A percentile compares a stretch with the other conserved stretches of the same genome.
Evolutionary conservation across 192 early-diverging fungal species (phyloP).

Genomic region (Phycomyces nitens): DNA sequence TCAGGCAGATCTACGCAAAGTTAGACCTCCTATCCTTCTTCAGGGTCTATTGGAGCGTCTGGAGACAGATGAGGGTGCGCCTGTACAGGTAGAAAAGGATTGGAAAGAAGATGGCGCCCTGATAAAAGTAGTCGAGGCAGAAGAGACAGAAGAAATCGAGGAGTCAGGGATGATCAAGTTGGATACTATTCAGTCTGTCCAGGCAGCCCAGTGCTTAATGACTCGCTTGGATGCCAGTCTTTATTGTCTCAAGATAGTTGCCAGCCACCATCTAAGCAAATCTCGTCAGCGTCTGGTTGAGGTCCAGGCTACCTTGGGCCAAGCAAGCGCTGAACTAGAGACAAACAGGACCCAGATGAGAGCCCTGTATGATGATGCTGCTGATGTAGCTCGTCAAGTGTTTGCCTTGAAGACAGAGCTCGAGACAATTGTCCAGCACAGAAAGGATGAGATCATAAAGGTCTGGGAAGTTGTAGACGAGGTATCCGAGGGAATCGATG

Average conservation of each 20-base stretch:
- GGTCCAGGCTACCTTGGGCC: conserved; percentile 34
- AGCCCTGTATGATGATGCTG: conserved; percentile 43
- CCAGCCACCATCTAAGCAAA: conserved; percentile 9
- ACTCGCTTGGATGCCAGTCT: conserved; percentile 23
- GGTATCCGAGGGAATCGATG: conserved; percentile 32
- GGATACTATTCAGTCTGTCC: not conserved
- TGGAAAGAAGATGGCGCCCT: conserved; percentile 30
- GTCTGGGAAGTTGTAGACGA: conserved; percentile 53
- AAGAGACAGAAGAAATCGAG: not conserved
- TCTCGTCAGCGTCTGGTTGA: conserved; percentile 29
- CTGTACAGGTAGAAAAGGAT: conserved; percentile 24
- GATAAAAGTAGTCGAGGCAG: conserved; percentile 11
- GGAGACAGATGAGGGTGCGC: conserved; percentile 20
- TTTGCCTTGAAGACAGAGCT: conserved; percentile 42
- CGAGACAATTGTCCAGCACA: conserved; percentile 42
- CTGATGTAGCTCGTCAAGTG: conserved; percentile 41
- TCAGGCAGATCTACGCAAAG: conserved; percentile 34
- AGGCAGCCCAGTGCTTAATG: conserved; percentile 3
- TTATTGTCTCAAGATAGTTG: conserved; percentile 27
- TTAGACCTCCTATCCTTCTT: conserved; percentile 43
- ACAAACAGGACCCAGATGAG: conserved; percentile 39
- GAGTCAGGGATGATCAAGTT: conserved; percentile 1
- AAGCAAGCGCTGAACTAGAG: conserved; percentile 41
- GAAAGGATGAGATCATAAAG: conserved; percentile 48
- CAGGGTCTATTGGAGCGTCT: conserved; percentile 41